Conservation (phyloP, 257 asterid species). For the Gynochthodes officinalis region DNA sequence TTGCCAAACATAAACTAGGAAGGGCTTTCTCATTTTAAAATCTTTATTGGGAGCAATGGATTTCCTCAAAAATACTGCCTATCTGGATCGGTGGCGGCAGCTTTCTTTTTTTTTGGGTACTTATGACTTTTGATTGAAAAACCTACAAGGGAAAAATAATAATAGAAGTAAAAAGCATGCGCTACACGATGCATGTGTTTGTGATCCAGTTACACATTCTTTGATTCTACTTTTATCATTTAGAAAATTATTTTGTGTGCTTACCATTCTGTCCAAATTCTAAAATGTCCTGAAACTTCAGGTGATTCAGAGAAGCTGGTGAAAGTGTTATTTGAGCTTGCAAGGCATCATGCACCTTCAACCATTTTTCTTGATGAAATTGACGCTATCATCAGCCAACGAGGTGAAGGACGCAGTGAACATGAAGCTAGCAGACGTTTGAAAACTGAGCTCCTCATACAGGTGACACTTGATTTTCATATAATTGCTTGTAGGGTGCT, state of each 20-base stretch:
- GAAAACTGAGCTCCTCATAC: conserved; percentile 94
- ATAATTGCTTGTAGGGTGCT: conserved; percentile 15
- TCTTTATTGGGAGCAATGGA: neutral
- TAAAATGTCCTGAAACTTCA: conserved; percentile 30
- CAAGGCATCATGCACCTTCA: conserved; percentile 97
- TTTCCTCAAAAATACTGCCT: neutral
- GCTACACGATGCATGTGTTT: neutral
- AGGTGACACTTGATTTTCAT: conserved; percentile 45
- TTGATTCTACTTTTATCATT: neutral
- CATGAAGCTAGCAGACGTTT: conserved; percentile 99
- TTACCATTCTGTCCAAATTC: neutral
- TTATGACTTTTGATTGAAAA: neutral
- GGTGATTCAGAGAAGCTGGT: conserved; percentile 98
- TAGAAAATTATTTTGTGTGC: neutral
- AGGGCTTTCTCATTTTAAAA: neutral
- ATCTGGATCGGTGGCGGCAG: neutral
- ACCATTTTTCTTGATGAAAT: conserved; percentile 97
- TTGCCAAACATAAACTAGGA: neutral
- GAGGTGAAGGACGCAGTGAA: conserved; percentile 97
- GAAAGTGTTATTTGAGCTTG: conserved; percentile 92
- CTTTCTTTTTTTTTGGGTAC: neutral
- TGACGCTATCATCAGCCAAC: conserved; percentile 95
- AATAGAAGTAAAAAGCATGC: neutral
- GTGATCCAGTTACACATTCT: neutral
- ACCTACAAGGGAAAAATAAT: neutral